Evolutionary conservation across 208 protist genomes (phyloP).

Genomic region (Leptomonas seymouri): DNA sequence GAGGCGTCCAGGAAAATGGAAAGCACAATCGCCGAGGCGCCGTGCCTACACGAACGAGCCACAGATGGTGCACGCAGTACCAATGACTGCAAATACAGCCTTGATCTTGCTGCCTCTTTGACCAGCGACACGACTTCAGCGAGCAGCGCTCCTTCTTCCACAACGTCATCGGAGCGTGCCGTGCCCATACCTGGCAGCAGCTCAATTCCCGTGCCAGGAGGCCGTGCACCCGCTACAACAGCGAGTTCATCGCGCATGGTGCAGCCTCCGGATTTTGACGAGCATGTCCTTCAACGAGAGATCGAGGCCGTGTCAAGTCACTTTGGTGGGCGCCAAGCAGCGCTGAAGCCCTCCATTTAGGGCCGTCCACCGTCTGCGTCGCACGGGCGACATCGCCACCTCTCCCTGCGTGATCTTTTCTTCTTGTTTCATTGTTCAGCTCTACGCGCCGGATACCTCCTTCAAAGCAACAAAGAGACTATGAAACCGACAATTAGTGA

Average conservation of each 20-base stretch:
- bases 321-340: not conserved
- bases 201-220: not conserved
- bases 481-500: too few relatives aligned
- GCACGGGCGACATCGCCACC: not conserved
- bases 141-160: not conserved
- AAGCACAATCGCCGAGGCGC: not conserved
- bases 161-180: not conserved
- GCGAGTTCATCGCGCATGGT: not conserved
- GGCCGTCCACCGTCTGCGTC: not conserved
- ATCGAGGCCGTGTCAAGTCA: constrained; percentile 6
- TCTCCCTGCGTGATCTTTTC: not conserved
- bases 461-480: too few relatives aligned
- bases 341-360: not conserved
- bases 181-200: too few relatives aligned
- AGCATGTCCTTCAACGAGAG: not conserved
- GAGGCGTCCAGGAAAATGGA: not conserved
- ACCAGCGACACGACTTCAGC: not conserved
- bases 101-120: too few relatives aligned
- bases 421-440: not conserved
- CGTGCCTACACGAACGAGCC: not conserved
- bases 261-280: not conserved
- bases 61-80: not conserved
- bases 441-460: too few relatives aligned
- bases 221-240: not conserved
- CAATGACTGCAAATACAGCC: too few relatives aligned